phyloP scores from a whole-genome alignment of 441 rosid genomes.

The Aleurites moluccanus region DNA sequence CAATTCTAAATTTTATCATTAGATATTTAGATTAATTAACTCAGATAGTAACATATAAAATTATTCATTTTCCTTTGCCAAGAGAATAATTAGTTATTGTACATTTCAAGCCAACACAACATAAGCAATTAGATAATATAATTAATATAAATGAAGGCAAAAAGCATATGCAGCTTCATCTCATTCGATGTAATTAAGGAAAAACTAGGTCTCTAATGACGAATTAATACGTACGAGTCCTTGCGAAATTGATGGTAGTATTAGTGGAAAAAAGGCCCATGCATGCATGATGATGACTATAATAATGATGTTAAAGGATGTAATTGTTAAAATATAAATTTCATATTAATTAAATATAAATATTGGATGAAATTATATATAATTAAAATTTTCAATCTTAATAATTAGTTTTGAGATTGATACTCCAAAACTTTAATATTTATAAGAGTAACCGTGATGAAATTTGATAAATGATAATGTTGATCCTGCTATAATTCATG shows the following conservation, averaged over 20 bases:
- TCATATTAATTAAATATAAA: no score
- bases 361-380: no score
- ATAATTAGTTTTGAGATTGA: no score
- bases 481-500: not conserved
- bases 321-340: no score
- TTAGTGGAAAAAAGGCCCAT: not conserved
- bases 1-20: no score
- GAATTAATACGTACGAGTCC: not conserved
- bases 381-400: no score
- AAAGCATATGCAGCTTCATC: not conserved
- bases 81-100: not conserved
- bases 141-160: no score
- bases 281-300: not conserved
- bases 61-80: not conserved
- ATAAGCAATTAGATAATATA: not conserved
- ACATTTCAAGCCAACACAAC: no score
- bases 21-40: no score
- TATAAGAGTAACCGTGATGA: constrained; percentile 2
- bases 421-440: no score
- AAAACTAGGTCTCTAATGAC: no score
- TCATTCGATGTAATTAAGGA: not conserved
- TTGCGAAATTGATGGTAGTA: not conserved
- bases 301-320: constrained; percentile 6
- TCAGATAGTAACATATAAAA: not conserved
- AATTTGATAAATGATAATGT: not conserved